Evolutionary conservation across 108 stramenopile species (phyloP).

Genomic region (Parietichytrium sp.): DNA sequence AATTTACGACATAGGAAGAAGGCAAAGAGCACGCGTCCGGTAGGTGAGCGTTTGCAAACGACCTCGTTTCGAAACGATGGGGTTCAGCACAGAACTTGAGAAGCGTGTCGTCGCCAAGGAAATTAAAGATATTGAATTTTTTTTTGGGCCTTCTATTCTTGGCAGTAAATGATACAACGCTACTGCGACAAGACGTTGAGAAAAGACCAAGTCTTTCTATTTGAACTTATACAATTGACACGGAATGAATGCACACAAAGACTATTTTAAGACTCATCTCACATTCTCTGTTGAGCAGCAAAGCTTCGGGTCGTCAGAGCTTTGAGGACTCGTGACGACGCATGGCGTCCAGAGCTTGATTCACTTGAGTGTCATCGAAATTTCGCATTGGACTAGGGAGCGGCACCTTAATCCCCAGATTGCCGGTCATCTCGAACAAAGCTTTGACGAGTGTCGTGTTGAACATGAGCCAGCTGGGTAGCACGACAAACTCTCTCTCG

Average conservation of each 20-base stretch:
- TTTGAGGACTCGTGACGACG: not conserved
- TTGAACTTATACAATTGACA: not conserved
- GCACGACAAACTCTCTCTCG: not conserved
- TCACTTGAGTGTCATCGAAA: not conserved
- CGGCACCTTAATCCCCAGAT: not conserved
- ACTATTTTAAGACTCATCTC: not conserved
- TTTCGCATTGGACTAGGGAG: not conserved
- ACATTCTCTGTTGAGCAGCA: not conserved
- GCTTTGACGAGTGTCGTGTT: not conserved
- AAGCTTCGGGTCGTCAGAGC: not conserved
- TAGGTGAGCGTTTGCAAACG: no score
- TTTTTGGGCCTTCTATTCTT: no score
- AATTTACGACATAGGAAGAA: no score
- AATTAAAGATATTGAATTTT: no score
- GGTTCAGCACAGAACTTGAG: no score
- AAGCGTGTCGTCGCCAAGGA: no score
- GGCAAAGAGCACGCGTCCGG: no score
- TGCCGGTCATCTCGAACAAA: not conserved
- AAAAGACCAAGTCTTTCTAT: no score
- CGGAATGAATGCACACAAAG: not conserved
- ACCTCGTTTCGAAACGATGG: no score
- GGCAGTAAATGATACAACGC: no score
- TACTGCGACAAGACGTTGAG: no score
- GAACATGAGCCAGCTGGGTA: slow-evolving; percentile 8
- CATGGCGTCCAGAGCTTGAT: not conserved